These are phyloP conservation scores for Baorangia bicolor DNA, from an alignment of 768 basidiomycete species.

Conservation along the genomic window DNA sequence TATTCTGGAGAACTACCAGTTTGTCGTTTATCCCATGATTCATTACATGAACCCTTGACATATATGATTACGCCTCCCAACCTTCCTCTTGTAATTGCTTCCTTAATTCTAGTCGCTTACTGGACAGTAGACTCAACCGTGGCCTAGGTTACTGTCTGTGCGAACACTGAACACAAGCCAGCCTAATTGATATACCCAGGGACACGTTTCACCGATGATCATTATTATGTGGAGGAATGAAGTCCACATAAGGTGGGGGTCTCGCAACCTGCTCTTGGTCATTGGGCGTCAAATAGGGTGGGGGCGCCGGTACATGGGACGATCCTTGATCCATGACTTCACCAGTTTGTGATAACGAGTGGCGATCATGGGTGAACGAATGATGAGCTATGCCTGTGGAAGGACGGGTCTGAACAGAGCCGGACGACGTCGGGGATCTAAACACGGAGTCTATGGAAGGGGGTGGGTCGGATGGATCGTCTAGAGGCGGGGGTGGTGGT, in stretches of 20 bases:
- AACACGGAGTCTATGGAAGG: slow-evolving; percentile 86
- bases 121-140: slow-evolving; percentile 7
- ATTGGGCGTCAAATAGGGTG: slow-evolving; percentile 63
- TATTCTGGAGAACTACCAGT: slow-evolving; percentile 16
- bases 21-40: slow-evolving; percentile 20
- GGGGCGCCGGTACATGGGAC: slow-evolving; percentile 64
- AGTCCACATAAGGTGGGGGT: slow-evolving; percentile 67
- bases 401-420: slow-evolving; percentile 14
- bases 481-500: slow-evolving; percentile 79
- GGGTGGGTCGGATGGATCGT: slow-evolving; percentile 86
- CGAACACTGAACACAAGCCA: background rate
- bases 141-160: background rate
- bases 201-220: slow-evolving; percentile 11
- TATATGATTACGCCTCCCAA: slow-evolving; percentile 24
- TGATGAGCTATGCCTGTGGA: slow-evolving; percentile 32
- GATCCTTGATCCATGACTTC: slow-evolving; percentile 36
- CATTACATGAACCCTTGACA: slow-evolving; percentile 20
- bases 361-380: slow-evolving; percentile 32
- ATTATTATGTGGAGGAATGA: slow-evolving; percentile 18
- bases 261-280: slow-evolving; percentile 53
- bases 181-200: background rate
- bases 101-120: slow-evolving; percentile 23
- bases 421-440: slow-evolving; percentile 35
- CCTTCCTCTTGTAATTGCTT: slow-evolving; percentile 29
- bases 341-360: slow-evolving; percentile 33